Percentiles rank a stretch among this genome's conserved stretches.
Conservation (phyloP, 139 green algal species). For the Nannochloris sp. region DNA sequence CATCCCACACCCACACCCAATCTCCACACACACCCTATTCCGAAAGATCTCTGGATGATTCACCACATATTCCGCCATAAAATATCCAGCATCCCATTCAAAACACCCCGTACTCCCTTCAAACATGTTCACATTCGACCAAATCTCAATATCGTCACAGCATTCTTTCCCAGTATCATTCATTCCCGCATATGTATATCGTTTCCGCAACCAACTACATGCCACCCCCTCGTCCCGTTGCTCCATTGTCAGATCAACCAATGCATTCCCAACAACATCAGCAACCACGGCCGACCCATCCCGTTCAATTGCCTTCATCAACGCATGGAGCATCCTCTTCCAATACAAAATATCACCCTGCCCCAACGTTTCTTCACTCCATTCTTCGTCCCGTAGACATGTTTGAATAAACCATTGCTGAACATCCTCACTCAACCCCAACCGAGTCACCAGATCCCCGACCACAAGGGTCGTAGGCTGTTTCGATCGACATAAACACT, state of each 20-base stretch:
- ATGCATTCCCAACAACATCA: no score
- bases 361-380: no score
- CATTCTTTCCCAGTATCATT: background rate
- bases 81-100: slow-evolving; percentile 69
- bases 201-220: no score
- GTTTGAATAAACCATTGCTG: no score
- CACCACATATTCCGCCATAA: slow-evolving; percentile 55
- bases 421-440: no score
- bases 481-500: background rate
- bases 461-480: slow-evolving; percentile 6
- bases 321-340: no score
- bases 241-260: no score
- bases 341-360: no score
- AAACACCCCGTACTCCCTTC: slow-evolving; percentile 61
- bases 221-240: no score
- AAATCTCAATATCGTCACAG: background rate
- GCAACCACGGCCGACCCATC: no score
- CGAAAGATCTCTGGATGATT: slow-evolving; percentile 34
- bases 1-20: slow-evolving; percentile 58
- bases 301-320: no score
- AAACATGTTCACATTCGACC: slow-evolving; percentile 42
- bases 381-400: no score
- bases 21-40: slow-evolving; percentile 55
- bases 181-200: background rate
- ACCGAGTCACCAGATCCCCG: background rate